Conservation (phyloP, 23 red algal species). For the Gracilariopsis chorda region DNA sequence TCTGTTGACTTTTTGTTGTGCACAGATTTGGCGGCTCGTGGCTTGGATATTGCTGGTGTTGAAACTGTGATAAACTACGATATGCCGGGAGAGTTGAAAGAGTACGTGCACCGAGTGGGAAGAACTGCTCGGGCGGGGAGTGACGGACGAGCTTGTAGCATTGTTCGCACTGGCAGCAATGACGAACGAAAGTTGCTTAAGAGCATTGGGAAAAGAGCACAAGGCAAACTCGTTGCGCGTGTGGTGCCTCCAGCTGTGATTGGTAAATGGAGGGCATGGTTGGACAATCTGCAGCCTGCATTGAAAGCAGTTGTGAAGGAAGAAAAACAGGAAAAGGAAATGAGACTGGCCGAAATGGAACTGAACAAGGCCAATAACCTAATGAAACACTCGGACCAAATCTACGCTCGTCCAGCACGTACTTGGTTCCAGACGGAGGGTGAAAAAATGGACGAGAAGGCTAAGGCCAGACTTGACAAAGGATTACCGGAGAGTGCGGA, state of each 20-base stretch:
- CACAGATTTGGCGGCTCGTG: slow-evolving; percentile 94
- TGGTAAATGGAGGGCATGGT: slow-evolving; percentile 54
- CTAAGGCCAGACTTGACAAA: neutral
- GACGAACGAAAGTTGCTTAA: slow-evolving; percentile 82
- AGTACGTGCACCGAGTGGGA: slow-evolving; percentile 96
- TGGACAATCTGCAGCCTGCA: slow-evolving; percentile 15
- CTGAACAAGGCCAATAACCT: slow-evolving; percentile 77
- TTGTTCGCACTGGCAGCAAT: slow-evolving; percentile 51
- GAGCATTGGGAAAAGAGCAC: slow-evolving; percentile 70
- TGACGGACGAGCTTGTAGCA: slow-evolving; percentile 70
- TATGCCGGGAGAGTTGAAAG: slow-evolving; percentile 71
- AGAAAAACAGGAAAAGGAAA: slow-evolving; percentile 67
- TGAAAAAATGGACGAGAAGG: slow-evolving; percentile 58
- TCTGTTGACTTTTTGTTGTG: slow-evolving; percentile 88
- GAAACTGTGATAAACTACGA: slow-evolving; percentile 95
- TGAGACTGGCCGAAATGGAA: slow-evolving; percentile 82
- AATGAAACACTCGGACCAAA: slow-evolving; percentile 78
- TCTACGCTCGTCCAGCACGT: slow-evolving; percentile 74
- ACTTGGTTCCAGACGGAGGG: slow-evolving; percentile 89
- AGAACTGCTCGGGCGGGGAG: slow-evolving; percentile 89
- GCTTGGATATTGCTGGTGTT: slow-evolving; percentile 86
- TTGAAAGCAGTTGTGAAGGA: slow-evolving; percentile 56
- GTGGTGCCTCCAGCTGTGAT: slow-evolving; percentile 60
- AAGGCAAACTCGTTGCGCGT: slow-evolving; percentile 51
- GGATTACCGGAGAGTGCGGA: slow-evolving; percentile 22